Percentiles rank a stretch among this genome's conserved stretches.
Evolutionary conservation across 2,329 filamentous ascomycete species (phyloP).

Genomic region (Cordyceps pruinosa): DNA sequence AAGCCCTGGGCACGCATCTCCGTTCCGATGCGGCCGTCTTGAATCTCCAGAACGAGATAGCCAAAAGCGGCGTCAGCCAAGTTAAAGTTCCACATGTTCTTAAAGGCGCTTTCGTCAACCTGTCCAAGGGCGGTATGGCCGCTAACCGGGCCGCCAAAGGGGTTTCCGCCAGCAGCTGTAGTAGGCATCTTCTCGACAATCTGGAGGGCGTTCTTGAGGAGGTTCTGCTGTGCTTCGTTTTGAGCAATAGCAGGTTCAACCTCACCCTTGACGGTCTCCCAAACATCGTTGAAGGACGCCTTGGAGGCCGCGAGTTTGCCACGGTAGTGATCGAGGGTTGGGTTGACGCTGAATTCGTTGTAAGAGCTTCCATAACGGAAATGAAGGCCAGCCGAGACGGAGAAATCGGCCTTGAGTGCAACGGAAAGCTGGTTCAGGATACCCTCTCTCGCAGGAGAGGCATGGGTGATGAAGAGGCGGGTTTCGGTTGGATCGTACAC

Average conservation of each 20-base stretch:
- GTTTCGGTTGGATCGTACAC: slow-evolving; percentile 98
- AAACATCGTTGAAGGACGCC: slow-evolving; percentile 97
- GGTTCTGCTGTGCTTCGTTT: slow-evolving; percentile 88
- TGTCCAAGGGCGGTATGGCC: slow-evolving; percentile 70
- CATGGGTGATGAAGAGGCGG: slow-evolving; percentile 92
- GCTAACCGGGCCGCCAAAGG: slow-evolving; percentile 80
- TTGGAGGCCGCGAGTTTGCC: slow-evolving; percentile 97
- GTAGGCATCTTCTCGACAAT: slow-evolving; percentile 98
- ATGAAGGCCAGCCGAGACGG: slow-evolving; percentile 91
- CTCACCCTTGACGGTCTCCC: slow-evolving; percentile 96
- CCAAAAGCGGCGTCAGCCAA: slow-evolving; percentile 95
- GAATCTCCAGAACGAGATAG: slow-evolving; percentile 89
- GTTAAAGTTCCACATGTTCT: slow-evolving; percentile 99
- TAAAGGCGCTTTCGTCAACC: slow-evolving; percentile 97
- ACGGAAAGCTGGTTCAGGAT: slow-evolving; percentile 97
- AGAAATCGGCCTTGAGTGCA: slow-evolving; percentile 95
- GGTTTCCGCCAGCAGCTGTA: slow-evolving; percentile 90
- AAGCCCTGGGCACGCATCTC: slow-evolving; percentile 99
- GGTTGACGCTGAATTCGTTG: slow-evolving; percentile 99
- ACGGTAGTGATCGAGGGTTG: slow-evolving; percentile 94
- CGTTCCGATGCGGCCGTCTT: slow-evolving; percentile 90
- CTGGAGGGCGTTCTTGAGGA: slow-evolving; percentile 83
- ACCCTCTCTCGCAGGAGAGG: slow-evolving; percentile 91
- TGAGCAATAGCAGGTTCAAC: slow-evolving; percentile 90
- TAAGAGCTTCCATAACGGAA: slow-evolving; percentile 99